Percentiles rank a stretch among this genome's conserved stretches.
phyloP scores from a whole-genome alignment of 208 protist species.

The Wallacemonas sp. region DNA sequence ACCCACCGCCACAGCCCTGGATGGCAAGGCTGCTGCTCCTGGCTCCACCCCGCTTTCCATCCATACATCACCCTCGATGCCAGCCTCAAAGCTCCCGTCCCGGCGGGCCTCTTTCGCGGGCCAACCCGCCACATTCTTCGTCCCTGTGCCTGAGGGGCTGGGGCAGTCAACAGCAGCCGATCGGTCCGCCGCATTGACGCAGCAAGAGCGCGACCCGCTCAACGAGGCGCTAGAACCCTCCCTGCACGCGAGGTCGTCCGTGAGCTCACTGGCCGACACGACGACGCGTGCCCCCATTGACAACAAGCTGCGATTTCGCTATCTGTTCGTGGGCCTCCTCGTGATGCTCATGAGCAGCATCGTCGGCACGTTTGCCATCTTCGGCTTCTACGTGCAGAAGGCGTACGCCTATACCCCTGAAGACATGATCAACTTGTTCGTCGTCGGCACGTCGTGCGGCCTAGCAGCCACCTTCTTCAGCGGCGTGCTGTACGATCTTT shows the following conservation, averaged over 20 bases:
- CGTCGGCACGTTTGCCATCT: slow-evolving; percentile 27
- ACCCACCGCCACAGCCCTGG: no score
- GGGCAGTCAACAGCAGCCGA: no score
- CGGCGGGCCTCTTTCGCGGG: no score
- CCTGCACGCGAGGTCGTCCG: no score
- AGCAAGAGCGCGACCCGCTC: neutral
- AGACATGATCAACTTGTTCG: slow-evolving; percentile 26
- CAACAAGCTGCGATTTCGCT: slow-evolving; percentile 32
- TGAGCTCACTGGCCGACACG: slow-evolving; percentile 6
- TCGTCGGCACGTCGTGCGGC: slow-evolving; percentile 19
- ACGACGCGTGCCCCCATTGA: slow-evolving; percentile 20
- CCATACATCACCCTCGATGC: no score
- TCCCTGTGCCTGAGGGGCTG: no score
- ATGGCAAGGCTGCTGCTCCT: no score
- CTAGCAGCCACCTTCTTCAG: slow-evolving; percentile 19
- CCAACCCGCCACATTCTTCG: no score
- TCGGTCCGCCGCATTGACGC: no score
- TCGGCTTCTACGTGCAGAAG: slow-evolving; percentile 33
- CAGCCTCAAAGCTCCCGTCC: no score
- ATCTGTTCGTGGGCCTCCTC: slow-evolving; percentile 29
- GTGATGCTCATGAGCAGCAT: slow-evolving; percentile 28
- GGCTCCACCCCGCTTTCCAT: no score
- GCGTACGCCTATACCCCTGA: slow-evolving; percentile 16
- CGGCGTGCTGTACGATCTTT: slow-evolving; percentile 38
- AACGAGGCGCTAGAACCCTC: neutral